Evolutionary conservation across 805 yeast species (phyloP).

Genomic region (Saturnispora besseyi): DNA sequence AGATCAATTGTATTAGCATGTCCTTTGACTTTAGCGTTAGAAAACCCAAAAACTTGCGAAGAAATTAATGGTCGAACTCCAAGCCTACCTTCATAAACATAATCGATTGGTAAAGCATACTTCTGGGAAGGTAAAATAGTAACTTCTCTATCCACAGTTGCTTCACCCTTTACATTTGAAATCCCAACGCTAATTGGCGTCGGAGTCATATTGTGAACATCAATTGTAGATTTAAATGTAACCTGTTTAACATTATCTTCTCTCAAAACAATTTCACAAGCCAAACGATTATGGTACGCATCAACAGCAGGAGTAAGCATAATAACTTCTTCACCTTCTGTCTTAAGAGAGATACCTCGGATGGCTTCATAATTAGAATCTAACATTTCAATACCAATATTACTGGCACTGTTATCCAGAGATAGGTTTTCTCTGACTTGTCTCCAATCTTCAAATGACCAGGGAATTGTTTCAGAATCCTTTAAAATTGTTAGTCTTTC

Average conservation of each 20-base stretch:
- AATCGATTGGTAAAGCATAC: constrained; percentile 66
- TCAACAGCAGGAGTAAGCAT: constrained; percentile 46
- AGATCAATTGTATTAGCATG: constrained; percentile 24
- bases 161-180: constrained; percentile 25
- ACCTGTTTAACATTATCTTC: constrained; percentile 74
- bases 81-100: constrained; percentile 50
- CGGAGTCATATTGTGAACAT: constrained; percentile 58
- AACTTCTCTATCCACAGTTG: constrained; percentile 26
- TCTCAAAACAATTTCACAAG: constrained; percentile 60
- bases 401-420: constrained; percentile 51
- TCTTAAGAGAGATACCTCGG: constrained; percentile 53
- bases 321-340: constrained; percentile 77
- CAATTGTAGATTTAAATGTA: constrained; percentile 66
- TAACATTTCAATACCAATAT: constrained; percentile 52
- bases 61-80: constrained; percentile 52
- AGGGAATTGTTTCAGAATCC: constrained; percentile 48
- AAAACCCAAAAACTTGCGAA: constrained; percentile 55
- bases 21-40: constrained; percentile 34
- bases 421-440: constrained; percentile 70
- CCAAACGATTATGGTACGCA: constrained; percentile 59
- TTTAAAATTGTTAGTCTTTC: constrained; percentile 31
- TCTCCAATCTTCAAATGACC: constrained; percentile 97
- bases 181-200: constrained; percentile 41
- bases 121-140: constrained; percentile 46
- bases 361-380: constrained; percentile 49